Percentiles rank a stretch among this genome's conserved stretches.
phyloP scores from a whole-genome alignment of 768 basidiomycete species.

The Lepiota brunneoincarnata region DNA sequence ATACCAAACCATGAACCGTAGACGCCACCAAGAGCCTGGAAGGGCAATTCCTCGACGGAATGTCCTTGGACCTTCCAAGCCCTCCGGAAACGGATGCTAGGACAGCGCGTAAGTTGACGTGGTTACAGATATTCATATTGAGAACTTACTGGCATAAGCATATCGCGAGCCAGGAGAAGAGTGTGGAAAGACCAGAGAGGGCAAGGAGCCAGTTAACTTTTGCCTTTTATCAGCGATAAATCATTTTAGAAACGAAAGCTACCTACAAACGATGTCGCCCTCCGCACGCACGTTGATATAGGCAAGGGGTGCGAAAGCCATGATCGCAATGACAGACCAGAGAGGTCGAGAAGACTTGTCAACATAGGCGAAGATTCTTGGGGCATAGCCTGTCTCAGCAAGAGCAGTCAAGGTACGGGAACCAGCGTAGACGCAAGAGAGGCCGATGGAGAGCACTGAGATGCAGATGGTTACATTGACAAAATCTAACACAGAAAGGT shows the following conservation, averaged over 20 bases:
- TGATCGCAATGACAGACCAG: slow-evolving; percentile 35
- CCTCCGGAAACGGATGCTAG: slow-evolving; percentile 41
- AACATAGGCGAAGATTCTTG: slow-evolving; percentile 41
- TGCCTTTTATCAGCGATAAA: not conserved
- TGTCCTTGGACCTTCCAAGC: slow-evolving; percentile 45
- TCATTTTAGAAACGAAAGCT: not conserved
- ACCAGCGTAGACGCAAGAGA: slow-evolving; percentile 44
- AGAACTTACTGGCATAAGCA: slow-evolving; percentile 42
- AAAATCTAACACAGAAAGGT: slow-evolving; percentile 23
- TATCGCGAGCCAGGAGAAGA: slow-evolving; percentile 45
- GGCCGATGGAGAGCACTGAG: slow-evolving; percentile 43
- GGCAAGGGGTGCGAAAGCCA: slow-evolving; percentile 37
- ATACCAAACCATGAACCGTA: slow-evolving; percentile 46
- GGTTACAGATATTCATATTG: not conserved
- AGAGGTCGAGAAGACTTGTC: slow-evolving; percentile 46
- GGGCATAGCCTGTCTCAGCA: slow-evolving; percentile 45
- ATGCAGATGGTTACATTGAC: slow-evolving; percentile 44
- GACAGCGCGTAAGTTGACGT: not conserved
- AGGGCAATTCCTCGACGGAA: slow-evolving; percentile 42
- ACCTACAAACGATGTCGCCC: slow-evolving; percentile 39
- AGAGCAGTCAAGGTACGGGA: slow-evolving; percentile 44
- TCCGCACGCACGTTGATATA: slow-evolving; percentile 35
- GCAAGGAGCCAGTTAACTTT: slow-evolving; percentile 43
- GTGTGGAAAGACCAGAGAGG: slow-evolving; percentile 43
- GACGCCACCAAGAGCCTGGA: slow-evolving; percentile 39